Base-by-base conservation (phyloP, 2,329 filamentous ascomycete species). In the Neopestalotiopsis clavispora region DNA sequence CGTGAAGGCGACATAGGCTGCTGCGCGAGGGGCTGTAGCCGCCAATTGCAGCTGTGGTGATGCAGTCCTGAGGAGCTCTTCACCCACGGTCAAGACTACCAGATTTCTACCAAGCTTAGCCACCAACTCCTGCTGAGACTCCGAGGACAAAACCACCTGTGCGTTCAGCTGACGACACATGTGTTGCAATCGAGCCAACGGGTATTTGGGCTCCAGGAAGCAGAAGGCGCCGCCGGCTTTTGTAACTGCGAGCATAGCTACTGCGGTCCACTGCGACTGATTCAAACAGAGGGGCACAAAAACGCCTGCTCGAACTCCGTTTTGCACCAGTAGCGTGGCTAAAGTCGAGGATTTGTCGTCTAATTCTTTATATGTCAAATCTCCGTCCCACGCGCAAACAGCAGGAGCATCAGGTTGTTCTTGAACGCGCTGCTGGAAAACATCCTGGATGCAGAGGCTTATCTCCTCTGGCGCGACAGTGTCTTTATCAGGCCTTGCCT, bases 121-220 rank as follows among this genome's bases (percentile, higher is more conserved):
- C 60, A 34, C 60, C 59, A 32, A 13, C 17, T 62, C 60, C 7
- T 5, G 7, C 12, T 40, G 12, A 5, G 9, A 12, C 10, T 17
- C 4, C 12, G 60, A 62, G 10, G 28, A 62, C 4, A 62, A 4
- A 10, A 62, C n/a, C 30, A 38, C 3, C 9, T 12, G 9, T 62
- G 60, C 10, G 17, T 10, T n/a, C 3, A 62, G 3, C 34, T 62
- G 60, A 23, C 4, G 2, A 38, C 7, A 17, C 9, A 62, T 62
- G 9, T 10, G 10, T 12, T 42, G 28, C 30, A 62, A n/a, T 5
- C 60, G 28, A 62, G 28, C 12, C n/a, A 12, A 4, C 7, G 62
- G 62, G 7, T 45, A 12, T 5, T 9, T 52, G 9, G 80, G 77
- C 23, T 84, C 82, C 0, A 84, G 65, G 0, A 78, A 13, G 20